Conservation (phyloP, 352 stramenopile genomes). For the Globisporangium iwayamae region DNA sequence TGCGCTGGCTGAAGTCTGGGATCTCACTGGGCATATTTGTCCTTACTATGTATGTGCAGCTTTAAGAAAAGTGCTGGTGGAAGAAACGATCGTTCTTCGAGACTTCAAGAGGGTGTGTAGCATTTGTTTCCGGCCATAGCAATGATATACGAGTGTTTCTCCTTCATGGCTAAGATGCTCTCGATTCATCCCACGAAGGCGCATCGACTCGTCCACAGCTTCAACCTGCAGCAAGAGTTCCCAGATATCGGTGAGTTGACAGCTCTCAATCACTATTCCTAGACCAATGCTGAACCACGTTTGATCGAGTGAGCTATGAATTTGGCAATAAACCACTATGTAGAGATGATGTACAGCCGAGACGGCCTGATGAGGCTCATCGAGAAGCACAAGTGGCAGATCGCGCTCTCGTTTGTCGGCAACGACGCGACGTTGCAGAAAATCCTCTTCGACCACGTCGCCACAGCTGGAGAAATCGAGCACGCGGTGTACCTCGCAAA, state of each 20-base stretch:
- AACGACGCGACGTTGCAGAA: slow-evolving; percentile 45
- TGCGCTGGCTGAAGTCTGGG: background rate
- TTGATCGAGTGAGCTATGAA: background rate
- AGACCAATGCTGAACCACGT: too few species aligned
- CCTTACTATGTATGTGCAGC: slow-evolving; percentile 14
- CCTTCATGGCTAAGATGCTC: background rate
- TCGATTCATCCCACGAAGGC: slow-evolving; percentile 26
- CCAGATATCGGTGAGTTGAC: slow-evolving; percentile 42
- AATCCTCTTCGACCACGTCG: slow-evolving; percentile 44
- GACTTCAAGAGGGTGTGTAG: slow-evolving; percentile 56
- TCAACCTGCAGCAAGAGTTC: slow-evolving; percentile 44
- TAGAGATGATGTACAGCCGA: slow-evolving; percentile 58
- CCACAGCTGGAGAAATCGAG: slow-evolving; percentile 27
- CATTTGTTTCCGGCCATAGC: background rate
- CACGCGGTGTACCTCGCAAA: slow-evolving; percentile 29
- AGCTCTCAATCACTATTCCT: background rate
- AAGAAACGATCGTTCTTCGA: slow-evolving; percentile 44
- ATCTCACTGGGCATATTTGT: background rate
- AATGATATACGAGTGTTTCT: background rate
- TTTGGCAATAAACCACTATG: background rate
- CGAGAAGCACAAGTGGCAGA: slow-evolving; percentile 55
- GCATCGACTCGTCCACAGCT: slow-evolving; percentile 51
- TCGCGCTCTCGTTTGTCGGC: slow-evolving; percentile 61
- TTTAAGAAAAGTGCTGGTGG: slow-evolving; percentile 39
- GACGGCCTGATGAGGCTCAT: slow-evolving; percentile 58